These are phyloP conservation scores for Cladophialophora psammophila DNA, from an alignment of 2,329 filamentous ascomycete species.

Conservation along the genomic window DNA sequence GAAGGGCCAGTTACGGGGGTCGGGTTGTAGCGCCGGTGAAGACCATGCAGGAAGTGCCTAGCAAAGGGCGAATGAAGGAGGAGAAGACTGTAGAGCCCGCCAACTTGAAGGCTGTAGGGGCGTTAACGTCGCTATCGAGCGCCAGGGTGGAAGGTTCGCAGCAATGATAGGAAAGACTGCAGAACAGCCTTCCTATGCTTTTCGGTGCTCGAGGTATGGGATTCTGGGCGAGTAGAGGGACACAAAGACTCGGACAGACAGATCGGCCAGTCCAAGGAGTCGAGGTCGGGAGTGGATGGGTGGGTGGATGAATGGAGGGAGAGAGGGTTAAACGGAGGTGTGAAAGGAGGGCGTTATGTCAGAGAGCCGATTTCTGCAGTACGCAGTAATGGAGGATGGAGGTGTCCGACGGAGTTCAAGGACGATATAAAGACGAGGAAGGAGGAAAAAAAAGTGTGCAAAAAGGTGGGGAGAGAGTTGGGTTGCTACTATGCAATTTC, in stretches of 20 bases:
- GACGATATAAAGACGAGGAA: not conserved
- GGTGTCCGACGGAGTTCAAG: conserved; percentile 4
- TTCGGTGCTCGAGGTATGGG: not conserved
- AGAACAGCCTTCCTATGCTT: conserved; percentile 38
- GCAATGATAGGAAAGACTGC: conserved; percentile 40
- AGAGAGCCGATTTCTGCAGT: conserved; percentile 6
- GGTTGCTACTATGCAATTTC: conserved; percentile 16
- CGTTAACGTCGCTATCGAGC: conserved; percentile 48
- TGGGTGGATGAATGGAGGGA: not conserved
- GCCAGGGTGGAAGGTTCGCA: conserved; percentile 48
- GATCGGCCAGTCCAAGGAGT: not conserved
- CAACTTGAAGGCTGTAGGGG: conserved; percentile 80
- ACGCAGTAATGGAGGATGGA: not conserved
- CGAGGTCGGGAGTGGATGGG: not conserved
- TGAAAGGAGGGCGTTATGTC: not conserved
- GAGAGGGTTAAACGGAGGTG: not conserved
- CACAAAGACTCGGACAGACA: not conserved
- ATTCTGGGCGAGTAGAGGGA: not conserved
- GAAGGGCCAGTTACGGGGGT: conserved; percentile 82
- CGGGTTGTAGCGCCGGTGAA: conserved; percentile 96
- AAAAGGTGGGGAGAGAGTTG: conserved; percentile 8
- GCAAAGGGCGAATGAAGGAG: conserved; percentile 84
- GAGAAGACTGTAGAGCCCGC: conserved; percentile 79
- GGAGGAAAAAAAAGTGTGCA: conserved; percentile 3
- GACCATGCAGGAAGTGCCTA: conserved; percentile 92